Percentiles rank a stretch among this genome's conserved stretches.
These are phyloP conservation scores for Nicotiana obtusifolia DNA, from an alignment of 257 asterid genomes.

Conservation along the genomic window DNA sequence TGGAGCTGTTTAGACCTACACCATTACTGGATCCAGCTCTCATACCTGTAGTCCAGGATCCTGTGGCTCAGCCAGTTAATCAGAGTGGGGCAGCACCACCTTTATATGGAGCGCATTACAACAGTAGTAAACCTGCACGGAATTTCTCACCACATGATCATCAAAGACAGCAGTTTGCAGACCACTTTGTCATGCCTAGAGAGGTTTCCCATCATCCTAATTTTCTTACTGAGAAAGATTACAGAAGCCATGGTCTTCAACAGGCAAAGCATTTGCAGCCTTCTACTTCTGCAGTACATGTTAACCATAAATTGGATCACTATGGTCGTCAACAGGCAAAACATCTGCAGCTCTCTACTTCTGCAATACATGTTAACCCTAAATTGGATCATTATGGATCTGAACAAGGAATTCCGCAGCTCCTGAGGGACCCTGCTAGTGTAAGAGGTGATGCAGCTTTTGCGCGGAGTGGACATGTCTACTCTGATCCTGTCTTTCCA, in stretches of 20 bases:
- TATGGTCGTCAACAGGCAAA: constrained; percentile 41
- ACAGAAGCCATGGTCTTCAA: constrained; percentile 65
- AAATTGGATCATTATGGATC: constrained; percentile 8
- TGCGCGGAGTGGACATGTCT: constrained; percentile 25
- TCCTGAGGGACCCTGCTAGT: constrained; percentile 18
- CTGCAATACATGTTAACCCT: background rate
- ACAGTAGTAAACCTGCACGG: background rate
- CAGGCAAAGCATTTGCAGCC: constrained; percentile 36
- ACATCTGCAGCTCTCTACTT: constrained; percentile 24
- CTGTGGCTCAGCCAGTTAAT: constrained; percentile 10
- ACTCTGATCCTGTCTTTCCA: constrained; percentile 29
- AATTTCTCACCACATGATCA: constrained; percentile 10
- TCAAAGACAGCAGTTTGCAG: constrained; percentile 24
- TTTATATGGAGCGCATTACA: background rate
- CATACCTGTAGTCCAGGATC: constrained; percentile 10
- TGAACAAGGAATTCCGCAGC: constrained; percentile 34
- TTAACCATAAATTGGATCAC: background rate
- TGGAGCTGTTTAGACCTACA: constrained; percentile 41
- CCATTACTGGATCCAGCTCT: constrained; percentile 36
- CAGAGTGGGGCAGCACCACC: constrained; percentile 12
- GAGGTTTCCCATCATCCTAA: constrained; percentile 22
- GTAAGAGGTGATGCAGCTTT: background rate
- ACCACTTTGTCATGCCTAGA: constrained; percentile 20
- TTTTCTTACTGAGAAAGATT: constrained; percentile 64
- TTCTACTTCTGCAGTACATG: constrained; percentile 14